These are phyloP conservation scores for Davidsoniella virescens DNA, from an alignment of 2,329 filamentous ascomycete species.

Conservation along the genomic window DNA sequence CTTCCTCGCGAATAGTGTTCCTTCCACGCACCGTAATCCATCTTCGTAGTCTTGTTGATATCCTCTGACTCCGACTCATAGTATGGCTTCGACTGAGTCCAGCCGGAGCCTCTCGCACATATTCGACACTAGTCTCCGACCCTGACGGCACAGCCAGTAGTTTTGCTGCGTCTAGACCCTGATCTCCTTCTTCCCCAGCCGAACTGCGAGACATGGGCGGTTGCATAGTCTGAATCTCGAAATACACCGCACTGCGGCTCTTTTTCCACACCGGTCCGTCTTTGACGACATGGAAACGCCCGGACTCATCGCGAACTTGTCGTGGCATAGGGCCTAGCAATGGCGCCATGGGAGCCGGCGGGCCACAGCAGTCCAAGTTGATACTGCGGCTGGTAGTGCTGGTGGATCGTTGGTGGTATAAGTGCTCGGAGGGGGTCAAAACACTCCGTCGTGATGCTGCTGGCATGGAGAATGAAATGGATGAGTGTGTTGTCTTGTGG, in stretches of 20 bases:
- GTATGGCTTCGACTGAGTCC: not conserved
- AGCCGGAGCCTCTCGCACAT: not conserved
- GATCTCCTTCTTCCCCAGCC: not conserved
- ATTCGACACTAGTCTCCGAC: not conserved
- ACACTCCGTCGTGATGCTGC: not conserved
- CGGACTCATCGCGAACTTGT: slow-evolving; percentile 7
- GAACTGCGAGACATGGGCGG: not conserved
- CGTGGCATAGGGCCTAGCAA: slow-evolving; percentile 4
- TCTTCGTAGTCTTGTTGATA: slow-evolving; percentile 1
- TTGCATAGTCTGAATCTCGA: slow-evolving; percentile 6
- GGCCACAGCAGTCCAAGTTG: not conserved
- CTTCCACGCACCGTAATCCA: slow-evolving; percentile 1
- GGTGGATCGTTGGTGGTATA: not conserved
- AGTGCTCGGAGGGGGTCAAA: not conserved
- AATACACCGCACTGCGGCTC: slow-evolving; percentile 2
- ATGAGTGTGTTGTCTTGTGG: not conserved
- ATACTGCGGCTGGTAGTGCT: slow-evolving; percentile 9
- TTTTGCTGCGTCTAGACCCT: not conserved
- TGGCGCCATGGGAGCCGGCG: slow-evolving; percentile 4
- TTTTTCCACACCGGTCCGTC: slow-evolving; percentile 1
- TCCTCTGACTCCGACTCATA: not conserved
- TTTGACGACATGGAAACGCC: slow-evolving; percentile 10
- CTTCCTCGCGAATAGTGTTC: too few relatives aligned
- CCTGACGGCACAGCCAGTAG: not conserved
- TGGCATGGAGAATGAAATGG: not conserved